Conservation (phyloP, 129 eudicot species). For the Gnaphalium uliginosum region DNA sequence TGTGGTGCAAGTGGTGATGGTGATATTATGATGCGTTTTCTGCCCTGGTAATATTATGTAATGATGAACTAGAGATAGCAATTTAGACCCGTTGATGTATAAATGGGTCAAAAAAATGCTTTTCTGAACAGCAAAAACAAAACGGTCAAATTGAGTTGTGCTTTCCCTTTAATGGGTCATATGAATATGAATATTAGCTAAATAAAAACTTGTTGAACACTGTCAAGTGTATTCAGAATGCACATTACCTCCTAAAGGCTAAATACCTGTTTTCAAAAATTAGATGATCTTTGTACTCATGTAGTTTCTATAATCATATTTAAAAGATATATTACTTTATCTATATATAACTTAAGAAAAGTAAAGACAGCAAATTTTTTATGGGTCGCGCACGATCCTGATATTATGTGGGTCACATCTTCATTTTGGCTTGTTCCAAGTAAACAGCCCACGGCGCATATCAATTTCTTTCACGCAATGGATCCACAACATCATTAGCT, state of each 20-base stretch:
- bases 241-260: no score
- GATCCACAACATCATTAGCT: conserved; percentile 1
- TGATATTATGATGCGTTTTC: conserved; percentile 98
- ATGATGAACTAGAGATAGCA: neutral
- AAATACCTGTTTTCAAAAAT: no score
- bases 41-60: conserved; percentile 67
- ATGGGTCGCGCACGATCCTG: neutral
- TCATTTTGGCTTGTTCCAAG: neutral
- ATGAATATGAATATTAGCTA: neutral
- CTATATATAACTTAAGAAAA: no score
- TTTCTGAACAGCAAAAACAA: no score
- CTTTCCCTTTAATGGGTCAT: neutral
- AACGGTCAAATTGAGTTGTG: neutral
- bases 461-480: conserved; percentile 9
- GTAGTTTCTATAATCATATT: no score
- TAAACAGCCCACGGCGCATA: neutral
- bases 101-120: neutral
- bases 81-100: neutral
- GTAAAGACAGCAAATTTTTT: no score
- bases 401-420: conserved; percentile 1
- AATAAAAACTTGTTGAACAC: neutral
- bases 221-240: neutral
- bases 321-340: no score
- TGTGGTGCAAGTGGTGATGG: conserved; percentile 99
- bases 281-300: no score